phyloP scores from a whole-genome alignment of 495 filamentous ascomycete species.

The Durotheca rogersii region DNA sequence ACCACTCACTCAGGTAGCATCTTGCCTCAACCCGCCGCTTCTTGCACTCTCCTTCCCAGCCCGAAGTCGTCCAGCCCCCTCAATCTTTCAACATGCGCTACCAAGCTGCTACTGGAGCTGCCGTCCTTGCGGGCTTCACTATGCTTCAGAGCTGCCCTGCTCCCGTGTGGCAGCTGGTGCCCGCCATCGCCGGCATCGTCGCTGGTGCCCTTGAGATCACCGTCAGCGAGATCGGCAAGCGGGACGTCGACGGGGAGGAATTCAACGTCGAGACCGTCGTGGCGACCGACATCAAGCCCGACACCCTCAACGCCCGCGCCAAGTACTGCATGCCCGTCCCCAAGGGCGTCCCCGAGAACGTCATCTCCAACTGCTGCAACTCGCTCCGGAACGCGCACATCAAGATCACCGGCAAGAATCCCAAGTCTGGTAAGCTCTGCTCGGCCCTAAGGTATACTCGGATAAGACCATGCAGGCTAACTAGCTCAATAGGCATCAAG shows the following conservation, averaged over 20 bases:
- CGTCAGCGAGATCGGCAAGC: background rate
- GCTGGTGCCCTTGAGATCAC: background rate
- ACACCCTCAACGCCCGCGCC: background rate
- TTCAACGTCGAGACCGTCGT: background rate
- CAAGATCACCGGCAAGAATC: background rate
- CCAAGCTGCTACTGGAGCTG: too few relatives aligned
- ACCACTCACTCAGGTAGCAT: too few relatives aligned
- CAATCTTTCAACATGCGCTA: too few relatives aligned
- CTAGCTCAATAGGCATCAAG: background rate
- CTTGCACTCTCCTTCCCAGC: too few relatives aligned
- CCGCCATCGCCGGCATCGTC: background rate
- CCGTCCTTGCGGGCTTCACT: too few relatives aligned
- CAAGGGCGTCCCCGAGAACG: background rate
- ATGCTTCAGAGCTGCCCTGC: too few relatives aligned
- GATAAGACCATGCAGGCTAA: too few relatives aligned
- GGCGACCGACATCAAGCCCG: too few relatives aligned
- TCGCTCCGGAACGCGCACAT: background rate
- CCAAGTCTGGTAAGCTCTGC: background rate
- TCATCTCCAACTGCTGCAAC: constrained; percentile 7
- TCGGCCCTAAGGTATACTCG: too few relatives aligned
- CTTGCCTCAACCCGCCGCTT: too few relatives aligned
- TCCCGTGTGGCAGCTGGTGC: too few relatives aligned
- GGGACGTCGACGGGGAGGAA: background rate
- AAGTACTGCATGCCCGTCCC: background rate
- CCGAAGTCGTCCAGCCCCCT: too few relatives aligned